Evolutionary conservation across 2,329 filamentous ascomycete species (phyloP).

Genomic region (Chaetothyriales sp.): DNA sequence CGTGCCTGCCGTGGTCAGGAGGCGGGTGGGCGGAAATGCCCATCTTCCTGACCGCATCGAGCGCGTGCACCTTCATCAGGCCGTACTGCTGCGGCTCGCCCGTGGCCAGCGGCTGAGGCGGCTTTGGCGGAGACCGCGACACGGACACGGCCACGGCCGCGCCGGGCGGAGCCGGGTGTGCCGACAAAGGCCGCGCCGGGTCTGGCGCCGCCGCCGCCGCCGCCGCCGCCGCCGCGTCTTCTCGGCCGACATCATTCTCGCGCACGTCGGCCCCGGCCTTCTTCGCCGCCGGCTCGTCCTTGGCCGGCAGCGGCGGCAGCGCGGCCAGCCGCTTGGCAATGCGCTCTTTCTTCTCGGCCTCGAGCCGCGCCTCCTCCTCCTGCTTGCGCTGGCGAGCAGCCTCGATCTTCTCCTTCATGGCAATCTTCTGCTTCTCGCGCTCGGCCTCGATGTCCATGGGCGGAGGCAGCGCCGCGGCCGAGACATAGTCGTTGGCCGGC

Average conservation of each 20-base stretch:
- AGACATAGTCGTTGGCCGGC: conserved; percentile 20
- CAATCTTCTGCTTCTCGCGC: conserved; percentile 38
- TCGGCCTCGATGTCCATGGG: conserved; percentile 12
- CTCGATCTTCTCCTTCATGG: conserved; percentile 48
- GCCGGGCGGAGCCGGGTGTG: conserved; percentile 17
- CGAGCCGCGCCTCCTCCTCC: conserved; percentile 43
- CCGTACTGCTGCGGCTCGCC: conserved; percentile 47
- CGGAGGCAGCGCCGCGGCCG: conserved; percentile 10
- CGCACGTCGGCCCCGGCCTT: conserved; percentile 3
- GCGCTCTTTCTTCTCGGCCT: conserved; percentile 44
- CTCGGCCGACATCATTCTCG: conserved; percentile 9
- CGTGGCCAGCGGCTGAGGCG: conserved; percentile 43
- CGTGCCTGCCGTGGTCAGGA: not conserved
- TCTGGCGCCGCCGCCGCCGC: no score
- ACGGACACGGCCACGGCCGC: conserved; percentile 12
- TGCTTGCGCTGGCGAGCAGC: conserved; percentile 40
- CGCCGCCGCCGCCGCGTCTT: no score
- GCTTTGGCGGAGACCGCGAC: conserved; percentile 41
- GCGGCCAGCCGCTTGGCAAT: conserved; percentile 44
- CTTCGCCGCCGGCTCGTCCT: conserved; percentile 2
- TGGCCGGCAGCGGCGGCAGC: conserved; percentile 30
- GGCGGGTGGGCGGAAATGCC: not conserved
- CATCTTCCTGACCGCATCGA: conserved; percentile 38
- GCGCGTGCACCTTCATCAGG: conserved; percentile 48
- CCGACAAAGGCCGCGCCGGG: not conserved